phyloP scores from a whole-genome alignment of 1,284 basidiomycete species.

The Apiotrichum sp. region DNA sequence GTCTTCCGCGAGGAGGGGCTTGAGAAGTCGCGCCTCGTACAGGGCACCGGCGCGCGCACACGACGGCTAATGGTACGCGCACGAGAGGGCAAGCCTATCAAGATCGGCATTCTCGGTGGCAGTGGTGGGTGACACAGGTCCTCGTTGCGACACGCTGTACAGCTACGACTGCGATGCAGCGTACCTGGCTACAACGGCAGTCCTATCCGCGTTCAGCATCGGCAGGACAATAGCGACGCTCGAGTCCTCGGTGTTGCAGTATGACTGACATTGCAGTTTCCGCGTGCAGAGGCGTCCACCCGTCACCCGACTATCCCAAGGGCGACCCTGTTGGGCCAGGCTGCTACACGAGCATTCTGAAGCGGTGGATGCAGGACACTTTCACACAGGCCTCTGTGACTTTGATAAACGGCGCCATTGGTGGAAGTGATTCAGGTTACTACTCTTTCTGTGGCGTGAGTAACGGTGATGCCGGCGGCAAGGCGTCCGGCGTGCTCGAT shows the following conservation, averaged over 20 bases:
- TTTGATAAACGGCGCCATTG: slow-evolving; percentile 42
- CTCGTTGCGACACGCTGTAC: too few relatives aligned
- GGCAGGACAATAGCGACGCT: background rate
- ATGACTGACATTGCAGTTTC: slow-evolving; percentile 29
- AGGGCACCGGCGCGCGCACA: slow-evolving; percentile 36
- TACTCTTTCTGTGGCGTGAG: slow-evolving; percentile 46
- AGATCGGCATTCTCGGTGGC: slow-evolving; percentile 43
- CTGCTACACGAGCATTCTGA: slow-evolving; percentile 39
- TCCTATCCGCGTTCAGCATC: too few relatives aligned
- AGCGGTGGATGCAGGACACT: slow-evolving; percentile 34
- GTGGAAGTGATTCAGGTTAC: slow-evolving; percentile 46
- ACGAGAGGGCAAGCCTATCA: slow-evolving; percentile 31
- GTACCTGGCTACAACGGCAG: too few relatives aligned
- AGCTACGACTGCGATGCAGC: too few relatives aligned
- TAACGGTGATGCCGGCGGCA: background rate
- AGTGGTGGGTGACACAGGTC: slow-evolving; percentile 32
- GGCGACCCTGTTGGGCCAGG: slow-evolving; percentile 43
- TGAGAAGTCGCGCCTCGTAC: slow-evolving; percentile 24
- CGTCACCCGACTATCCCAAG: slow-evolving; percentile 32
- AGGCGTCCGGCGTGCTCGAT: background rate
- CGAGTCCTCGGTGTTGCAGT: background rate
- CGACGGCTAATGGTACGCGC: slow-evolving; percentile 32
- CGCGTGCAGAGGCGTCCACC: slow-evolving; percentile 44
- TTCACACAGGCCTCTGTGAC: slow-evolving; percentile 27
- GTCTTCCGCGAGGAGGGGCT: slow-evolving; percentile 35